These are phyloP conservation scores for Tolypocladium cylindrosporum DNA, from an alignment of 2,329 filamentous ascomycete species.

Conservation along the genomic window DNA sequence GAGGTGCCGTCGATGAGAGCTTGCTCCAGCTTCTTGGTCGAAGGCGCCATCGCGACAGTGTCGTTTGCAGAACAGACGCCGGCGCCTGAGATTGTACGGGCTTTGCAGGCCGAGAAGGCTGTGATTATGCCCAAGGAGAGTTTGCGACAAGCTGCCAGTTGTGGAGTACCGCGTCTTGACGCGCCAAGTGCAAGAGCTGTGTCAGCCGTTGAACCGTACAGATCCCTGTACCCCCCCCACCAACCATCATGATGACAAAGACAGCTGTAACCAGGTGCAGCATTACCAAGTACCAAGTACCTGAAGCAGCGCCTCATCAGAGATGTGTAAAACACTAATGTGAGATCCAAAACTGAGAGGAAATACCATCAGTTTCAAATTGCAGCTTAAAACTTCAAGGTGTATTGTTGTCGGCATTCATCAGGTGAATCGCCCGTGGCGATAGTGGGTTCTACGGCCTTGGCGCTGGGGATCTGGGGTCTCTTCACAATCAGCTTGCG, in stretches of 20 bases:
- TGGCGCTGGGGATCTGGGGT: not conserved
- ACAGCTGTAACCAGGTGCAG: not conserved
- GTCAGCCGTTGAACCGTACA: not conserved
- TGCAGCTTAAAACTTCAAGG: not conserved
- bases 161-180: slow-evolving; percentile 5
- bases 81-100: not conserved
- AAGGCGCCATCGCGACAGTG: slow-evolving; percentile 26
- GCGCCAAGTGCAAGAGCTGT: slow-evolving; percentile 1
- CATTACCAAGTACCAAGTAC: not conserved
- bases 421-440: not conserved
- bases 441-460: not conserved
- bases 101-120: not conserved
- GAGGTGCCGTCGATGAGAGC: slow-evolving; percentile 37
- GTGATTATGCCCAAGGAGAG: not conserved
- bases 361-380: no score
- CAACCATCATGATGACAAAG: not conserved
- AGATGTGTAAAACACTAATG: not conserved
- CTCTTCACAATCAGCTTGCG: not conserved
- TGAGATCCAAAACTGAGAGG: not conserved
- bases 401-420: not conserved
- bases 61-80: not conserved
- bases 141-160: not conserved
- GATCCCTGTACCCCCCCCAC: not conserved
- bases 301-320: not conserved
- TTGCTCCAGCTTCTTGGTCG: slow-evolving; percentile 30